Evolutionary conservation across 2,329 filamentous ascomycete species (phyloP).

Genomic region (Emericellopsis atlantica): DNA sequence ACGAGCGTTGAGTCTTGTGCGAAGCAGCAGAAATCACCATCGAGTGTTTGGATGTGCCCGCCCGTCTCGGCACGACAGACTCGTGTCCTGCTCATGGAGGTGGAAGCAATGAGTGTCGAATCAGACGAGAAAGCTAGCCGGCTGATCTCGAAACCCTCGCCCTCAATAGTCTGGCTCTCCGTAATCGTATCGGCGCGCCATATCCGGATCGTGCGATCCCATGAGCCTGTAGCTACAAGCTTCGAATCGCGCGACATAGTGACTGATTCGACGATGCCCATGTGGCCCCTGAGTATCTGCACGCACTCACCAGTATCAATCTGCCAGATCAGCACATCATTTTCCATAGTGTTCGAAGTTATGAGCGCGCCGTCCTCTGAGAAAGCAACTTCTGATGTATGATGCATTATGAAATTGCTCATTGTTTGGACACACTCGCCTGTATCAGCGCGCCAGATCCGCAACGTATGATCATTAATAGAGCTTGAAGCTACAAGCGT

Average conservation of each 20-base stretch:
- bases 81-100: neutral
- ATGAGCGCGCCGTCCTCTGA: neutral
- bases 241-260: neutral
- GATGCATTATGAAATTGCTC: no score
- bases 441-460: neutral
- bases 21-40: no score
- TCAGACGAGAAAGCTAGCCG: no score
- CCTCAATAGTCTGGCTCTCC: no score
- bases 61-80: no score
- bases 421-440: neutral
- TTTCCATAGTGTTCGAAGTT: neutral
- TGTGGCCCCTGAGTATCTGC: neutral
- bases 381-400: neutral
- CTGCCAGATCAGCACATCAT: neutral
- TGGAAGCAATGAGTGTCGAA: no score
- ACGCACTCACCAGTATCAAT: neutral
- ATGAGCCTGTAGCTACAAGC: constrained; percentile 2
- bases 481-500: neutral
- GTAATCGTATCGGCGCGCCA: neutral
- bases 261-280: neutral
- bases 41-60: no score
- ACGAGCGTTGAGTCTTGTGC: no score
- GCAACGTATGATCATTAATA: neutral
- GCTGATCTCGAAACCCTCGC: no score
- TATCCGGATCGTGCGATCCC: constrained; percentile 1